A percentile compares a stretch with the other conserved stretches of the same genome.
phyloP scores from a whole-genome alignment of 192 early-diverging fungal species.

The Entomortierella beljakovae region DNA sequence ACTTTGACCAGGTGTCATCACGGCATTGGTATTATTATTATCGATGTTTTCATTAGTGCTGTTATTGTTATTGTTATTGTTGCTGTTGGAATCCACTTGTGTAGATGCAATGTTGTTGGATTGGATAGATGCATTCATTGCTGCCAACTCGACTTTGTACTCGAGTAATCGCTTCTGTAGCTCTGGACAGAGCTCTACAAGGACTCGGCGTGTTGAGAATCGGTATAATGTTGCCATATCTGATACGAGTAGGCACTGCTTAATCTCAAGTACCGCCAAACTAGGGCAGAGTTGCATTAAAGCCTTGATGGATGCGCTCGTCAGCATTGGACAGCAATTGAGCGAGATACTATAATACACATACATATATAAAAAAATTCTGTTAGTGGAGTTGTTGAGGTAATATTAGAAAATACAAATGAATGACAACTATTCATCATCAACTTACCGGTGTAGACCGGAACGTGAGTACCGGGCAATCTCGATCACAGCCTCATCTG shows the following conservation, averaged over 20 bases:
- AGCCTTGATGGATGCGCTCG: slow-evolving; percentile 56
- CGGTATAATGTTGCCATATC: slow-evolving; percentile 63
- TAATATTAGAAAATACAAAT: slow-evolving; percentile 2
- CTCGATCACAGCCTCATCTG: slow-evolving; percentile 58
- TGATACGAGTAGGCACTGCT: slow-evolving; percentile 60
- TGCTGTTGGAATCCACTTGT: background rate
- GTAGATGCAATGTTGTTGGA: slow-evolving; percentile 28
- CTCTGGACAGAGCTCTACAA: slow-evolving; percentile 59
- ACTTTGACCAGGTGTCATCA: background rate
- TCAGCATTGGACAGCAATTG: slow-evolving; percentile 58
- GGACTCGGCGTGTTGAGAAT: slow-evolving; percentile 56
- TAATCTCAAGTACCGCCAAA: slow-evolving; percentile 64
- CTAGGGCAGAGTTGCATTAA: slow-evolving; percentile 59
- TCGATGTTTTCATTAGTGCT: background rate
- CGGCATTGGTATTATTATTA: too few species aligned
- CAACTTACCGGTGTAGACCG: slow-evolving; percentile 50
- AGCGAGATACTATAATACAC: slow-evolving; percentile 50
- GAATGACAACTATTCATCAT: background rate
- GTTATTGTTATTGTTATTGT: slow-evolving; percentile 3
- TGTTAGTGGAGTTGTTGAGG: too few species aligned
- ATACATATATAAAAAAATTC: too few species aligned
- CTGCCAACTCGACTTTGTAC: slow-evolving; percentile 50
- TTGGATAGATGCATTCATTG: slow-evolving; percentile 61
- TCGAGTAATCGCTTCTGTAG: slow-evolving; percentile 55
- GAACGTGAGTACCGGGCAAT: slow-evolving; percentile 48